Percentiles rank a stretch among this genome's conserved stretches.
Conservation (phyloP, 768 basidiomycete genomes). For the Kwoniella sp. region DNA sequence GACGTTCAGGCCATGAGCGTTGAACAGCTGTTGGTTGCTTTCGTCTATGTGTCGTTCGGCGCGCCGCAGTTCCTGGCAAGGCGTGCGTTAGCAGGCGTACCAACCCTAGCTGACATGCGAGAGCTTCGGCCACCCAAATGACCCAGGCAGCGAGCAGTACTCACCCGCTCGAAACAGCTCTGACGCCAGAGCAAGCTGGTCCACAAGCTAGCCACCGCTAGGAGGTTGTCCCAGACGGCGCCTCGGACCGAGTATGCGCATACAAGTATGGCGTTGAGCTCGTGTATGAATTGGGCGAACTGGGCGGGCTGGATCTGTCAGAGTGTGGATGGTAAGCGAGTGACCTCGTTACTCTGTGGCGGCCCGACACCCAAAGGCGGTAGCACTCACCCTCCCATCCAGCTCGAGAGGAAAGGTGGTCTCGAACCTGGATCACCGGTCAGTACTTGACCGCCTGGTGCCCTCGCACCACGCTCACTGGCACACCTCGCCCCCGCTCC, state of each 20-base stretch:
- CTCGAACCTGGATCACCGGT: conserved; percentile 57
- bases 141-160: too few species aligned
- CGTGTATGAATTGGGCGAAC: conserved; percentile 83
- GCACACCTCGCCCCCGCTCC: conserved; percentile 77
- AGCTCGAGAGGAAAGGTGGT: conserved; percentile 85
- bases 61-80: conserved; percentile 67
- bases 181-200: conserved; percentile 64
- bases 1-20: conserved; percentile 80
- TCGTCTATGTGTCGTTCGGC: conserved; percentile 62
- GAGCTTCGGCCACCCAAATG: neutral
- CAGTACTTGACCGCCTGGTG: neutral
- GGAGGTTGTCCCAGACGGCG: conserved; percentile 70
- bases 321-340: neutral
- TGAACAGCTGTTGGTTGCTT: conserved; percentile 70
- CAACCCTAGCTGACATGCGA: neutral
- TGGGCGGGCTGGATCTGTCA: conserved; percentile 80
- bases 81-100: too few species aligned
- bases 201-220: conserved; percentile 77
- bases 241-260: conserved; percentile 74
- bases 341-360: too few species aligned
- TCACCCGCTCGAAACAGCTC: conserved; percentile 78
- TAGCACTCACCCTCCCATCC: conserved; percentile 81
- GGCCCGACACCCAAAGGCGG: too few species aligned
- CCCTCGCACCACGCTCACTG: conserved; percentile 54
- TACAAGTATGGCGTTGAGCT: conserved; percentile 81